Evolutionary conservation across 2,329 filamentous ascomycete species (phyloP).

Genomic region (Xylariaceae sp.): DNA sequence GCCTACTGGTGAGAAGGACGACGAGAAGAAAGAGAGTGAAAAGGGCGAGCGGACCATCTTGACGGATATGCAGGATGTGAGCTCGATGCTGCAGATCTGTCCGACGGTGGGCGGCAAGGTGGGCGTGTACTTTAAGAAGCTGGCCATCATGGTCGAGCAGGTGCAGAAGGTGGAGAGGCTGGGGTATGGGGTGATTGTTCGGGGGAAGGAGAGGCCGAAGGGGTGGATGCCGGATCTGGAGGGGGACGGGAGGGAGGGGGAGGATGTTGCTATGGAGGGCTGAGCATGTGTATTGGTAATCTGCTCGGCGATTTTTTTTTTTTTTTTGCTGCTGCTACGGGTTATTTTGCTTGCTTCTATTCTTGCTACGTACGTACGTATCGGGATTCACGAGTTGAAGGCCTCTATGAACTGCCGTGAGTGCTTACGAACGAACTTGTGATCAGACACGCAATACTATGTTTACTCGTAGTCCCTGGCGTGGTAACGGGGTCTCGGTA

Average conservation of each 20-base stretch:
- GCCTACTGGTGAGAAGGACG: conserved; percentile 33
- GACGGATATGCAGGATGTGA: conserved; percentile 72
- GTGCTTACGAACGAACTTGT: no score
- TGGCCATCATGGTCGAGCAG: conserved; percentile 78
- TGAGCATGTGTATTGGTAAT: conserved; percentile 5
- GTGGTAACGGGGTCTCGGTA: no score
- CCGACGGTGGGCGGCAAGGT: conserved; percentile 52
- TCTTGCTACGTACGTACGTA: neutral
- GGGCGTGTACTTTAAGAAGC: conserved; percentile 62
- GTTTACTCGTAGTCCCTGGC: no score
- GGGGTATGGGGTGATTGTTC: conserved; percentile 79
- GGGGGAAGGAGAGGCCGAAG: conserved; percentile 81
- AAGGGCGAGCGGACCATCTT: conserved; percentile 53
- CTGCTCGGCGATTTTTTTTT: neutral
- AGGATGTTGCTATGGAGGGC: conserved; percentile 24
- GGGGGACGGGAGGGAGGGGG: conserved; percentile 25
- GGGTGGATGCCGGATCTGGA: conserved; percentile 83
- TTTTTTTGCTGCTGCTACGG: neutral
- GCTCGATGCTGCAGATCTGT: conserved; percentile 70
- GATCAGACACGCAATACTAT: no score
- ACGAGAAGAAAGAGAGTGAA: conserved; percentile 14
- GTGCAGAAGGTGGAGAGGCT: conserved; percentile 92
- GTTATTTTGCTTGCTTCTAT: neutral
- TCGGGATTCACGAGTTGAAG: neutral
- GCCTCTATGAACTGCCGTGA: no score